These are phyloP conservation scores for Trypanosomatidae sp. DNA, from an alignment of 208 protist species.

Conservation along the genomic window DNA sequence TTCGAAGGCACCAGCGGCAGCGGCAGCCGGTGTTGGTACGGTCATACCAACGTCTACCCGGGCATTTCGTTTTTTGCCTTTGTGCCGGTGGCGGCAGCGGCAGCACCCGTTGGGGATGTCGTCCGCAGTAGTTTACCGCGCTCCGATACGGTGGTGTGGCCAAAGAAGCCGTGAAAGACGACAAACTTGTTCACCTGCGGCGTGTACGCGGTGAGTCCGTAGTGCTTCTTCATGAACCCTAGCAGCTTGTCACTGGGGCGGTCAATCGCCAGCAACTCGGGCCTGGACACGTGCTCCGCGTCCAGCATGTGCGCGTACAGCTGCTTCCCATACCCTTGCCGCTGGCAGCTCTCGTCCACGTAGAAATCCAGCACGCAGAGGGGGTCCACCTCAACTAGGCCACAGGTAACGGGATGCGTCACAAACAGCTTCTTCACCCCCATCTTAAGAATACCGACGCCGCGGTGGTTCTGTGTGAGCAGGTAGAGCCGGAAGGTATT, in stretches of 20 bases:
- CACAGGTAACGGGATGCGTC: constrained; percentile 39
- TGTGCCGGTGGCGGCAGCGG: no score
- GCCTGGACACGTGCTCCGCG: constrained; percentile 19
- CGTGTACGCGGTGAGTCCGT: constrained; percentile 64
- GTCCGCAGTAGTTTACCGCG: constrained; percentile 36
- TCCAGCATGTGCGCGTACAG: constrained; percentile 83
- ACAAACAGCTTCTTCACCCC: constrained; percentile 92
- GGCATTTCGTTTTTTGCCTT: constrained; percentile 26
- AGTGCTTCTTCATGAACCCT: constrained; percentile 88
- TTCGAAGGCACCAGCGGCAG: background rate
- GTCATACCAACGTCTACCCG: constrained; percentile 20
- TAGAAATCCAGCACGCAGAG: constrained; percentile 95
- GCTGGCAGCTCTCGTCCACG: constrained; percentile 85
- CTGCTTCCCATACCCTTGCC: constrained; percentile 73
- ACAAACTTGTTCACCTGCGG: constrained; percentile 94
- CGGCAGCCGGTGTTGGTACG: background rate
- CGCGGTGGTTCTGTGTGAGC: constrained; percentile 39
- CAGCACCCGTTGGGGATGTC: constrained; percentile 1
- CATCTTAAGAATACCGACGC: constrained; percentile 90
- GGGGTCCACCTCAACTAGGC: constrained; percentile 88
- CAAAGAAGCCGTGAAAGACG: constrained; percentile 90
- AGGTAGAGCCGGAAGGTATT: constrained; percentile 70
- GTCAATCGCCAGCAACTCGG: constrained; percentile 88
- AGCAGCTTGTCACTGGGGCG: constrained; percentile 91
- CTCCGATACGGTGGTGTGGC: constrained; percentile 50